Evolutionary conservation across 352 stramenopile genomes (phyloP).

Genomic region (Phytopythium kandeliae): DNA sequence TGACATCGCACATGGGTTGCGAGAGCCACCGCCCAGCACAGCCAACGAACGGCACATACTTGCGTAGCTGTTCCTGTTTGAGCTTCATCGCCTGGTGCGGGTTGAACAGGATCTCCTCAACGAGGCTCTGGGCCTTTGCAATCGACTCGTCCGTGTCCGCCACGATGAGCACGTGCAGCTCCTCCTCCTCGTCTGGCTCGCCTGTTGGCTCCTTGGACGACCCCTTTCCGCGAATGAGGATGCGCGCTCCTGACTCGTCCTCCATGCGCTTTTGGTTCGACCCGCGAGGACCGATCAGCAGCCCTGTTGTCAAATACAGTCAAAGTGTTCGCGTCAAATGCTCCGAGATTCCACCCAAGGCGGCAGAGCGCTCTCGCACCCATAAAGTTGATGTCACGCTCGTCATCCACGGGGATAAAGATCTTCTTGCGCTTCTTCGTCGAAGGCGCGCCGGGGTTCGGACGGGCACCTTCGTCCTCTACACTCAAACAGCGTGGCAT

Average conservation of each 20-base stretch:
- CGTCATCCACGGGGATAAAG: constrained; percentile 89
- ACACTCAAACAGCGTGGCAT: not conserved
- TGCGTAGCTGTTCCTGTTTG: constrained; percentile 88
- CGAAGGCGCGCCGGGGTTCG: constrained; percentile 24
- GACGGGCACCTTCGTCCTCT: constrained; percentile 32
- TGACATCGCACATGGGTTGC: not conserved
- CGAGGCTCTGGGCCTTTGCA: constrained; percentile 74
- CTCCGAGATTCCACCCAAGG: too few species aligned
- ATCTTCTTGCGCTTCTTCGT: constrained; percentile 89
- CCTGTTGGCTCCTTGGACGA: constrained; percentile 81
- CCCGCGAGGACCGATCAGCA: constrained; percentile 87
- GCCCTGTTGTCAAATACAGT: constrained; percentile 12
- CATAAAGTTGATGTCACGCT: constrained; percentile 94
- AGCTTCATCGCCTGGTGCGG: constrained; percentile 86
- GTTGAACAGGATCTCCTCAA: constrained; percentile 91
- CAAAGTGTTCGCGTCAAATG: too few species aligned
- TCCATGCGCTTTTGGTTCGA: constrained; percentile 93
- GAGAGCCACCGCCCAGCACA: not conserved
- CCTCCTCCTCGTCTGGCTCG: constrained; percentile 80
- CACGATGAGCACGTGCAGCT: constrained; percentile 90
- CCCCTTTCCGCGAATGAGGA: constrained; percentile 88
- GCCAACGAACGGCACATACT: constrained; percentile 48
- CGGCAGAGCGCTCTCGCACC: constrained; percentile 27
- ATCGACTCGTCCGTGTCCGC: constrained; percentile 88
- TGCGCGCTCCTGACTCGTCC: constrained; percentile 86